Percentiles rank a stretch among this genome's conserved stretches.
phyloP scores from a whole-genome alignment of 352 stramenopile species.

The Phytophthora cactorum region DNA sequence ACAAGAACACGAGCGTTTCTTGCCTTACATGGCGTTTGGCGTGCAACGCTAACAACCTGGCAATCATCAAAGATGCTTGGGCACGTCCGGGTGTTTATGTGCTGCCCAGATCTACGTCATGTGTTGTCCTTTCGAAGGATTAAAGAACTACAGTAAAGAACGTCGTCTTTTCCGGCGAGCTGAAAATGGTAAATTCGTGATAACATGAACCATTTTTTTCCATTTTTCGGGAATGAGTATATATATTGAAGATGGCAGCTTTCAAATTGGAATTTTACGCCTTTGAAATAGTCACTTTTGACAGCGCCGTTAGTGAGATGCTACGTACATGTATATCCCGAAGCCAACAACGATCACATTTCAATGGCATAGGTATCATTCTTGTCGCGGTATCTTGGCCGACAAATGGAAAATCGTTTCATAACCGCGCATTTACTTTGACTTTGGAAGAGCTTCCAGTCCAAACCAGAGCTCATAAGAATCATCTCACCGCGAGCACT shows the following conservation, averaged over 20 bases:
- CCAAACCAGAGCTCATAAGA: slow-evolving; percentile 27
- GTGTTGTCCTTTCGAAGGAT: too few species aligned
- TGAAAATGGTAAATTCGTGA: not conserved
- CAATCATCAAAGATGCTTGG: slow-evolving; percentile 11
- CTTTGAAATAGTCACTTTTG: slow-evolving; percentile 2
- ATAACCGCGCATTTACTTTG: slow-evolving; percentile 15
- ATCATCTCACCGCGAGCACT: slow-evolving; percentile 25
- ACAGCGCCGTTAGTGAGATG: slow-evolving; percentile 12
- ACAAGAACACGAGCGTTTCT: slow-evolving; percentile 26
- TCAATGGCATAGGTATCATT: slow-evolving; percentile 17
- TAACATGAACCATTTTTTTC: not conserved
- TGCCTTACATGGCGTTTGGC: not conserved
- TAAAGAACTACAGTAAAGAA: not conserved
- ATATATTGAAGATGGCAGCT: not conserved
- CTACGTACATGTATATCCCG: not conserved
- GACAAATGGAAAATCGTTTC: slow-evolving; percentile 24
- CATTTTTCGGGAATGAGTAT: slow-evolving; percentile 1
- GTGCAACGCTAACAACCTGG: slow-evolving; percentile 9
- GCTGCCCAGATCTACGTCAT: not conserved
- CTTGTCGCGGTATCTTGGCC: slow-evolving; percentile 1
- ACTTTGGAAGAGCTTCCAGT: not conserved
- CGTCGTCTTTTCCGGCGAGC: not conserved
- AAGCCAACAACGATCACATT: slow-evolving; percentile 14
- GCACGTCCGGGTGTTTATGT: not conserved
- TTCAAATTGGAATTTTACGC: not conserved